phyloP scores from a whole-genome alignment of 148 eudicot genomes.

The Rhododendron vialii region DNA sequence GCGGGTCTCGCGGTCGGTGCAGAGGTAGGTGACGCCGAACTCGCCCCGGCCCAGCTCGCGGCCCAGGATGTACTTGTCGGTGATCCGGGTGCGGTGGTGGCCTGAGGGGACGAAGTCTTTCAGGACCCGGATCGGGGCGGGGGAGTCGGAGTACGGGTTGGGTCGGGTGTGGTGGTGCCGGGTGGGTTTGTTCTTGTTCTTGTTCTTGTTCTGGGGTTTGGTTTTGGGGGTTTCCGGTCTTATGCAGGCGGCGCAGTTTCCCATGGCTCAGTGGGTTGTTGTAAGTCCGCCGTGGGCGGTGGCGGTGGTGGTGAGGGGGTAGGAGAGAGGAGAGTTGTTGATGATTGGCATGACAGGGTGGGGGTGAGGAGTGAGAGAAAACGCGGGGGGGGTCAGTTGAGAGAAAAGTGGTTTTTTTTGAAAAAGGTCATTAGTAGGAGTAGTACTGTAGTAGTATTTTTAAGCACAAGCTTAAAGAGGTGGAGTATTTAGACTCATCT shows the following conservation, averaged over 20 bases:
- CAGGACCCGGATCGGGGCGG: slow-evolving; percentile 58
- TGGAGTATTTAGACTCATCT: background rate
- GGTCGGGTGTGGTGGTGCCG: slow-evolving; percentile 19
- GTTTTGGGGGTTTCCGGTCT: slow-evolving; percentile 24
- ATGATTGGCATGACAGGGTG: background rate
- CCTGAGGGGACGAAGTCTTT: slow-evolving; percentile 44
- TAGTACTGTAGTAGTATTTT: background rate
- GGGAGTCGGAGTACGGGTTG: slow-evolving; percentile 55
- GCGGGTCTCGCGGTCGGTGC: slow-evolving; percentile 66
- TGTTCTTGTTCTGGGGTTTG: background rate
- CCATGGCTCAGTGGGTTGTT: slow-evolving; percentile 28
- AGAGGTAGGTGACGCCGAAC: slow-evolving; percentile 70
- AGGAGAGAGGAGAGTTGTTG: slow-evolving; percentile 7
- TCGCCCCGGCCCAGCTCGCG: slow-evolving; percentile 84
- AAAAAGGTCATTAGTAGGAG: background rate
- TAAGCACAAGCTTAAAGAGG: background rate
- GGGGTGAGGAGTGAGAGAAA: background rate
- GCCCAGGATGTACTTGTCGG: slow-evolving; percentile 67
- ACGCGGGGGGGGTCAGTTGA: slow-evolving; percentile 1
- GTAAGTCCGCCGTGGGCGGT: background rate
- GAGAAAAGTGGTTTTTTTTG: background rate
- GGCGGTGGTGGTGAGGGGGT: background rate
- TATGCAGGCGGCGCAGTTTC: slow-evolving; percentile 59
- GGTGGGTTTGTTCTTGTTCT: slow-evolving; percentile 16
- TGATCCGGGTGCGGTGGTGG: slow-evolving; percentile 37